Evolutionary conservation across 768 basidiomycete genomes (phyloP).

Genomic region (Leccinum truebloodii): DNA sequence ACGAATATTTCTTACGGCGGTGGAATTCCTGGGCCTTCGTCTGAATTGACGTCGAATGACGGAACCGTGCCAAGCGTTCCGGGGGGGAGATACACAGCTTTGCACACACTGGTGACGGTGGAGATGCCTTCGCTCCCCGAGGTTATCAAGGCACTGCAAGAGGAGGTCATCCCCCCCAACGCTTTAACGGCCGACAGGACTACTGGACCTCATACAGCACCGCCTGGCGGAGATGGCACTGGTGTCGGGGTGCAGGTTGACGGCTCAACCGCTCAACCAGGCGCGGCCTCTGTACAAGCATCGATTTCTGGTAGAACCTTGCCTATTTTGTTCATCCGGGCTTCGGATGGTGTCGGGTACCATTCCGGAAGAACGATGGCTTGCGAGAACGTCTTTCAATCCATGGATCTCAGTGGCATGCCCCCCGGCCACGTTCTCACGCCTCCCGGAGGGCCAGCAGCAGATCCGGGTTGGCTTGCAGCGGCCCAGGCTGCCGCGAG

Average conservation of each 20-base stretch:
- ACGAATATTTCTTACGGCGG: slow-evolving; percentile 63
- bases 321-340: slow-evolving; percentile 79
- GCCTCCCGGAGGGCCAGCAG: slow-evolving; percentile 42
- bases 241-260: slow-evolving; percentile 31
- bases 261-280: slow-evolving; percentile 24
- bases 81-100: slow-evolving; percentile 52
- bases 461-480: slow-evolving; percentile 71
- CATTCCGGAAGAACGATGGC: slow-evolving; percentile 84
- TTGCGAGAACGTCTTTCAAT: slow-evolving; percentile 78
- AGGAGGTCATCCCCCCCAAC: slow-evolving; percentile 55
- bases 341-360: slow-evolving; percentile 84
- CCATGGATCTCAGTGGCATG: slow-evolving; percentile 61
- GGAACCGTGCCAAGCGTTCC: slow-evolving; percentile 22
- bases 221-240: slow-evolving; percentile 25
- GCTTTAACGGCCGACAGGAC: slow-evolving; percentile 36
- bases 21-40: slow-evolving; percentile 41
- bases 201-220: slow-evolving; percentile 38
- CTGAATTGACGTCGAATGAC: slow-evolving; percentile 31
- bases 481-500: slow-evolving; percentile 70
- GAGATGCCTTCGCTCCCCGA: slow-evolving; percentile 79
- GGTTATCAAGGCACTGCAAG: slow-evolving; percentile 76
- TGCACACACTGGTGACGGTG: slow-evolving; percentile 83
- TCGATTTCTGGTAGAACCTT: slow-evolving; percentile 70
- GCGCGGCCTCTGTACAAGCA: slow-evolving; percentile 38
- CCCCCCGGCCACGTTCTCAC: slow-evolving; percentile 44